Percentiles rank a stretch among this genome's conserved stretches.
phyloP scores from a whole-genome alignment of 106 monocot genomes.

The Hemerocallis citrina region DNA sequence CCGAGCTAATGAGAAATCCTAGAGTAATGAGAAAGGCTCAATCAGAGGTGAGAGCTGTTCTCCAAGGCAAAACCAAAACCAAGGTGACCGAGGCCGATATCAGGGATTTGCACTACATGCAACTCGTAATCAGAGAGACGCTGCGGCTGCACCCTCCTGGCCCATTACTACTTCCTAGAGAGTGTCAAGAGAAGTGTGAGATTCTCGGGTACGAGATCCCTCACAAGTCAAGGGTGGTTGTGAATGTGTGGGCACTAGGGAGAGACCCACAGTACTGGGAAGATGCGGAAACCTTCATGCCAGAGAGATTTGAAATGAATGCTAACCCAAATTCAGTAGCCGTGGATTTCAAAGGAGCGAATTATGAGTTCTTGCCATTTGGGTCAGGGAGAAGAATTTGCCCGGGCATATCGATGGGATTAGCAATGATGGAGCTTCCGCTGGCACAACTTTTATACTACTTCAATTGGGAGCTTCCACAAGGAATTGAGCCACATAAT shows the following conservation, averaged over 20 bases:
- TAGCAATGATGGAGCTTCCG: background rate
- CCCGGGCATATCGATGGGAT: conserved; percentile 5
- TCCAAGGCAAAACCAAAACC: background rate
- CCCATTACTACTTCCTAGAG: conserved; percentile 7
- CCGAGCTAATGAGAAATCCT: conserved; percentile 1
- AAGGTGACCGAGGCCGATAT: background rate
- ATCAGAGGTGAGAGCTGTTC: background rate
- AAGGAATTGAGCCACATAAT: background rate
- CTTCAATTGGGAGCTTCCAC: conserved; percentile 10
- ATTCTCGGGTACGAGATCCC: conserved; percentile 1
- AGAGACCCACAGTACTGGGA: conserved; percentile 9
- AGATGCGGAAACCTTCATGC: conserved; percentile 4
- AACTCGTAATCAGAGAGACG: conserved; percentile 9
- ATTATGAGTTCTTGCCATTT: conserved; percentile 11
- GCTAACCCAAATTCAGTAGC: no score
- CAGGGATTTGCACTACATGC: background rate
- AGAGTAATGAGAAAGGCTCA: background rate
- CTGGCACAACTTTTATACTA: background rate
- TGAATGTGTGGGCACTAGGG: conserved; percentile 7
- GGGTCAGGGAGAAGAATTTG: conserved; percentile 12
- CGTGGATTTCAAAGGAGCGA: background rate
- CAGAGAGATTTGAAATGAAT: conserved; percentile 10
- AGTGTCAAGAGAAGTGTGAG: background rate
- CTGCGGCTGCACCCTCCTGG: conserved; percentile 2
- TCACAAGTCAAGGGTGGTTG: background rate